These are phyloP conservation scores for Malania oleifera DNA, from an alignment of 164 flowering plant species.

Conservation along the genomic window DNA sequence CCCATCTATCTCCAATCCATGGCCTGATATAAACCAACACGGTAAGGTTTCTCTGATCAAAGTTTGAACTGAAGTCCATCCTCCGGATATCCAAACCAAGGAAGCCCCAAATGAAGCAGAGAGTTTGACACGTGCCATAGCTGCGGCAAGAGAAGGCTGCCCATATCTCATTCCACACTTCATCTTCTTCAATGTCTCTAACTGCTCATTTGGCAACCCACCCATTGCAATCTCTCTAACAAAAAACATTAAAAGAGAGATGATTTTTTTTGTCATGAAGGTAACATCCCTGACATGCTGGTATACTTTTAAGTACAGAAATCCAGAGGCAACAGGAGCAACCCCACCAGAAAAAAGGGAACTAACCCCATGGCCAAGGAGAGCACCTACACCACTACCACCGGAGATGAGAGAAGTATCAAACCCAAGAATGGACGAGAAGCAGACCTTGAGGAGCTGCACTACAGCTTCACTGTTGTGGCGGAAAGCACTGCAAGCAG, in stretches of 20 bases:
- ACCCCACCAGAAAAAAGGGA: constrained; percentile 76
- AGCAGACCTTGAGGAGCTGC: constrained; percentile 94
- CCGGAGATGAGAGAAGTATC: constrained; percentile 39
- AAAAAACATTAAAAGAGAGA: constrained; percentile 64
- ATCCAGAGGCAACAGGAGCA: constrained; percentile 96
- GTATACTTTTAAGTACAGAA: constrained; percentile 75
- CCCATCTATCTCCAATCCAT: constrained; percentile 42
- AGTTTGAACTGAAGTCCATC: constrained; percentile 63
- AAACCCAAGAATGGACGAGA: constrained; percentile 71
- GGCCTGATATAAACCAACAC: constrained; percentile 80
- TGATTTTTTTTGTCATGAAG: constrained; percentile 69
- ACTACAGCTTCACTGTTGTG: constrained; percentile 79
- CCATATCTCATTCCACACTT: constrained; percentile 48
- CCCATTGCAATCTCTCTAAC: constrained; percentile 58
- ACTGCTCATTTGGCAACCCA: constrained; percentile 29
- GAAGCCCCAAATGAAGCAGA: constrained; percentile 88
- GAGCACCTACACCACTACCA: constrained; percentile 79
- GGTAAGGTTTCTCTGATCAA: constrained; percentile 83
- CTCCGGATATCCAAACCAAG: constrained; percentile 80
- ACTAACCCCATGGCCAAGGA: constrained; percentile 92
- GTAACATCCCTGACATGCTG: constrained; percentile 61
- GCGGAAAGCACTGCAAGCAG: constrained; percentile 92
- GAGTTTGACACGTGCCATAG: constrained; percentile 70
- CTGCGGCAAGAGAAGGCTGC: constrained; percentile 59
- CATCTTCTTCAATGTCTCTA: constrained; percentile 40